Evolutionary conservation across 1,139 yeast genomes (phyloP).

Genomic region (Yamadazyma diospyri): DNA sequence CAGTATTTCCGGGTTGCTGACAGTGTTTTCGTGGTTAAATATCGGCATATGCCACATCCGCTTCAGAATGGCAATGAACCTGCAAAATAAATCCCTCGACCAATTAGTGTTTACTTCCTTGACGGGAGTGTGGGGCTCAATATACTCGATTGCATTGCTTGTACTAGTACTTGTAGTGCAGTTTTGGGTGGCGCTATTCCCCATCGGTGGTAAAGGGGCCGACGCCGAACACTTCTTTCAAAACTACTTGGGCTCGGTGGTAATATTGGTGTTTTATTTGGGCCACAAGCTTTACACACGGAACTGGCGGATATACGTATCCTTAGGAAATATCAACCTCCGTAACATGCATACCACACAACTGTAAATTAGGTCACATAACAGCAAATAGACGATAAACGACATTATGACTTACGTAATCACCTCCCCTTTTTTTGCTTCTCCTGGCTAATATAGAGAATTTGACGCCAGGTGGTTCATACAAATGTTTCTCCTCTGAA

Average conservation of each 20-base stretch:
- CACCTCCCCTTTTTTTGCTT: too few species aligned
- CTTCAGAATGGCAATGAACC: slow-evolving; percentile 35
- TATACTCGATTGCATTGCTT: slow-evolving; percentile 29
- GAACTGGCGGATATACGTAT: slow-evolving; percentile 24
- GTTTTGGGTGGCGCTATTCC: slow-evolving; percentile 39
- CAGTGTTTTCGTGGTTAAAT: slow-evolving; percentile 41
- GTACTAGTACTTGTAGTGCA: slow-evolving; percentile 31
- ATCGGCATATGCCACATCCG: slow-evolving; percentile 36
- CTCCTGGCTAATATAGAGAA: too few species aligned
- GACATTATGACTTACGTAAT: too few species aligned
- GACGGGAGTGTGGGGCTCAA: slow-evolving; percentile 33
- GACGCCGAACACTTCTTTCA: slow-evolving; percentile 33
- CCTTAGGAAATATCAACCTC: slow-evolving; percentile 3
- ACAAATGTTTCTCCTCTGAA: too few species aligned
- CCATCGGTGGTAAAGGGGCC: slow-evolving; percentile 26
- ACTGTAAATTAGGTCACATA: too few species aligned
- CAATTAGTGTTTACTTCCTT: slow-evolving; percentile 27
- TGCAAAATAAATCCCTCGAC: slow-evolving; percentile 25
- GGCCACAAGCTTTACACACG: slow-evolving; percentile 32
- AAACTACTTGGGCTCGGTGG: slow-evolving; percentile 35
- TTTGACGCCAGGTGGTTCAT: too few species aligned
- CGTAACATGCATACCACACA: too few species aligned
- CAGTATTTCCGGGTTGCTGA: slow-evolving; percentile 39
- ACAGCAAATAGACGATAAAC: too few species aligned
- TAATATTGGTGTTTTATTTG: slow-evolving; percentile 29